Conservation (phyloP, 768 basidiomycete species). For the Coprinopsis cinerea region DNA sequence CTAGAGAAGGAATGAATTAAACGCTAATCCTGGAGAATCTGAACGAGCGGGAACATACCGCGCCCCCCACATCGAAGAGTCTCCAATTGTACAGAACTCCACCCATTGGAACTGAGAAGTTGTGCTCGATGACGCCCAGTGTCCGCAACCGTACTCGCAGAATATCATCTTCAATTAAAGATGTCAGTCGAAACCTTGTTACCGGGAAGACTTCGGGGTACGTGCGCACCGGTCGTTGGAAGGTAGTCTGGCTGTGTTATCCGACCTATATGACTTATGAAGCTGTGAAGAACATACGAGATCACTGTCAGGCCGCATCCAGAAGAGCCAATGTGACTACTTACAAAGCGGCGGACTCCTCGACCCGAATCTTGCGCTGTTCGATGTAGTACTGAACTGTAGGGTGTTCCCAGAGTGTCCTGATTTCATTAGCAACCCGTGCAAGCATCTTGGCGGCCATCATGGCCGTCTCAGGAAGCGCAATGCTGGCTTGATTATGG, state of each 20-base stretch:
- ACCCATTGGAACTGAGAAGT: conserved; percentile 60
- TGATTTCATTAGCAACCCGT: conserved; percentile 45
- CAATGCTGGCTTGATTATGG: conserved; percentile 15
- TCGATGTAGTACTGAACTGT: conserved; percentile 52
- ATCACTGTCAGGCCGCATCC: conserved; percentile 8
- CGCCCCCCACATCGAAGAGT: conserved; percentile 80
- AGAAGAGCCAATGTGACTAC: conserved; percentile 20
- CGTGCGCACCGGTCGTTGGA: conserved; percentile 54
- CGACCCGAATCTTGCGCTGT: conserved; percentile 55
- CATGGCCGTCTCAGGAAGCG: conserved; percentile 27
- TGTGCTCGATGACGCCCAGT: conserved; percentile 71
- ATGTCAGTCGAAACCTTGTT: neutral
- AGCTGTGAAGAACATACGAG: conserved; percentile 36
- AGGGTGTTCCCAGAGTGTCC: conserved; percentile 66
- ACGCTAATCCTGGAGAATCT: neutral
- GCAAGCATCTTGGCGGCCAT: conserved; percentile 53
- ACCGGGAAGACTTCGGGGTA: neutral
- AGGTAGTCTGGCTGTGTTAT: conserved; percentile 66
- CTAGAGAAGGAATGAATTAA: conserved; percentile 27
- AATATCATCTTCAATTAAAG: conserved; percentile 51
- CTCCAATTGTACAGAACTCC: conserved; percentile 68
- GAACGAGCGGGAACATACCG: conserved; percentile 39
- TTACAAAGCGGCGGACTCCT: conserved; percentile 75
- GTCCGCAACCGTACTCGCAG: conserved; percentile 78
- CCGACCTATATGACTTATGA: conserved; percentile 58